A percentile compares a stretch with the other conserved stretches of the same genome.
Conservation (phyloP, 2,329 filamentous ascomycete species). For the Scedosporium dehoogii region DNA sequence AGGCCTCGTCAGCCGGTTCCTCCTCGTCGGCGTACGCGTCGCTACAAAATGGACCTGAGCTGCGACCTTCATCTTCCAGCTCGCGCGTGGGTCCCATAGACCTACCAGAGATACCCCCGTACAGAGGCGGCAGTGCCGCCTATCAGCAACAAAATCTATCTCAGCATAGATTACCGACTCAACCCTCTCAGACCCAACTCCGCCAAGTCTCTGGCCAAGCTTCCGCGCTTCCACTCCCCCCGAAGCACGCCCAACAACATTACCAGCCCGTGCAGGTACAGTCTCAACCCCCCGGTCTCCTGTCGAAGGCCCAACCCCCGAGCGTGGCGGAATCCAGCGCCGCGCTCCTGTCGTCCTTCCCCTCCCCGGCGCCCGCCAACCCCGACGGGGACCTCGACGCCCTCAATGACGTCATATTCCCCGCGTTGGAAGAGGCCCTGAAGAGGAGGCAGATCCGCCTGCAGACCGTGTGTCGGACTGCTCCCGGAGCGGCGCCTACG, state of each 20-base stretch:
- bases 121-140: constrained; percentile 24
- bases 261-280: constrained; percentile 2
- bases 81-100: constrained; percentile 30
- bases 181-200: constrained; percentile 12
- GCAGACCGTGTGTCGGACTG: constrained; percentile 36
- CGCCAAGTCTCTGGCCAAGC: constrained; percentile 11
- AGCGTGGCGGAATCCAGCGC: constrained; percentile 19
- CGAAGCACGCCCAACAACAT: not conserved
- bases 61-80: constrained; percentile 24
- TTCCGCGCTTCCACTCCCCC: constrained; percentile 5
- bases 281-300: constrained; percentile 14
- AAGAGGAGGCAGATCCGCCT: constrained; percentile 62
- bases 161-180: constrained; percentile 15
- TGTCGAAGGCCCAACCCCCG: constrained; percentile 21
- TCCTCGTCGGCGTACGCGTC: constrained; percentile 21
- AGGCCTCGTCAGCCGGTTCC: constrained; percentile 8
- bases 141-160: constrained; percentile 14
- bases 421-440: constrained; percentile 82
- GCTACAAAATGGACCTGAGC: constrained; percentile 15
- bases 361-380: constrained; percentile 45
- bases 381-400: constrained; percentile 69
- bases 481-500: constrained; percentile 32
- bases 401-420: constrained; percentile 82
- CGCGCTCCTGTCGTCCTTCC: constrained; percentile 38
- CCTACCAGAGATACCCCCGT: constrained; percentile 47